Evolutionary conservation across 768 basidiomycete species (phyloP).

Genomic region (Tricholoma sp.): DNA sequence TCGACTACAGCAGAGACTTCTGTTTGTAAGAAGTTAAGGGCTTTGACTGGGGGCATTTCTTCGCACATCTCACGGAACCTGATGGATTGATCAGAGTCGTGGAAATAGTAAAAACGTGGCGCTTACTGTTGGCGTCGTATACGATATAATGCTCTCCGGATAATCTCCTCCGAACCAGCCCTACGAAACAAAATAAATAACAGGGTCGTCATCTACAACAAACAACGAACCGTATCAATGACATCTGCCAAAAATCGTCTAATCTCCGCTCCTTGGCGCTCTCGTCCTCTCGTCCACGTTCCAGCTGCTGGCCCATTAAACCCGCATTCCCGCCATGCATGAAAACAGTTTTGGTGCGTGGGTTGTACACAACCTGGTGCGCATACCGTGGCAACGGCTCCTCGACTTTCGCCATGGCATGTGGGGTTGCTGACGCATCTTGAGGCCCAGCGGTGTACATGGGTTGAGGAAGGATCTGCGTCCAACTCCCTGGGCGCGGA

Average conservation of each 20-base stretch:
- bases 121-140: conserved; percentile 72
- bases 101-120: neutral
- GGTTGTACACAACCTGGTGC: conserved; percentile 74
- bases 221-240: conserved; percentile 49
- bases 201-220: neutral
- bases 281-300: conserved; percentile 23
- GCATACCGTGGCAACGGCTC: conserved; percentile 66
- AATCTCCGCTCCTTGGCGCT: conserved; percentile 42
- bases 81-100: neutral
- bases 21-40: conserved; percentile 65
- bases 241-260: conserved; percentile 80
- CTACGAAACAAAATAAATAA: conserved; percentile 29
- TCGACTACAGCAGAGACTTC: conserved; percentile 70
- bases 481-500: conserved; percentile 60
- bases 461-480: conserved; percentile 43
- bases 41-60: conserved; percentile 52
- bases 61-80: conserved; percentile 86
- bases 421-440: neutral
- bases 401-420: conserved; percentile 15
- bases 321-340: conserved; percentile 80
- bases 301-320: conserved; percentile 11
- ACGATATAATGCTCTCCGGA: conserved; percentile 56
- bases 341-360: conserved; percentile 47
- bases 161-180: conserved; percentile 55
- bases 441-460: neutral